Evolutionary conservation across 805 yeast genomes (phyloP), one percentile per base, ranked within the genome.

Genomic region (Metschnikowia drakensbergensis): DNA sequence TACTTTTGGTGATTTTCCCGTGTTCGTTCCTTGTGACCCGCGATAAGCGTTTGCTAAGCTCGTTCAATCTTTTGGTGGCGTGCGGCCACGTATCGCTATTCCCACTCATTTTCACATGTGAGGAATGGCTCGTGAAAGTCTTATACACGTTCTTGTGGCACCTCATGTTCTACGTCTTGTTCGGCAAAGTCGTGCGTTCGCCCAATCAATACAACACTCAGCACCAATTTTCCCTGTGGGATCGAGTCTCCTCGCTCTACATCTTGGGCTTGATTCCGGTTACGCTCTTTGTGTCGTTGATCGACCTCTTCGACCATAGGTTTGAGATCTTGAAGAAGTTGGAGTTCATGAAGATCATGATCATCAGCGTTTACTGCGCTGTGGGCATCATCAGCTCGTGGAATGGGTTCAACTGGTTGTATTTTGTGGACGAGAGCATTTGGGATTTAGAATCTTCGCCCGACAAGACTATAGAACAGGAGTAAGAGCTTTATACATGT

Each of bases 351-450:
- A 81, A 88, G 41, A 72, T 92, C 54, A 88, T 94, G 89, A 68
- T 82, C 8, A 79, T 88, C 49, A 88, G 96, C 54, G 84, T 88
- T 5, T 92, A 92, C 67, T 88, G 97, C 65, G 81, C 88, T 0
- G 51, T 88, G 13, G 99, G 99, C 3, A 82, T 94, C 5, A 72
- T 91, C 6, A 76, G 88, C 39, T 81, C 96, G 43, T 94, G 96
- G 96, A 78, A 85, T 54, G 94, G 95, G 6, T 79, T 90, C 55
- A 82, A 87, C 51, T 91, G 96, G 96, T 69, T 87, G 46, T 91
- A 88, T 61, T 88, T 89, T 64, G 82, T 88, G 47, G 91, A 86
- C 61, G 96, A 89, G 58, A 74, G 79, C 5, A 71, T 86, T 3
- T 84, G 90, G 89, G 69, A 17, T 17, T 17, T 17, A 17, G 17